A percentile compares a stretch with the other conserved stretches of the same genome.
Evolutionary conservation across 306 rosid species (phyloP).

Genomic region (Parietaria judaica): DNA sequence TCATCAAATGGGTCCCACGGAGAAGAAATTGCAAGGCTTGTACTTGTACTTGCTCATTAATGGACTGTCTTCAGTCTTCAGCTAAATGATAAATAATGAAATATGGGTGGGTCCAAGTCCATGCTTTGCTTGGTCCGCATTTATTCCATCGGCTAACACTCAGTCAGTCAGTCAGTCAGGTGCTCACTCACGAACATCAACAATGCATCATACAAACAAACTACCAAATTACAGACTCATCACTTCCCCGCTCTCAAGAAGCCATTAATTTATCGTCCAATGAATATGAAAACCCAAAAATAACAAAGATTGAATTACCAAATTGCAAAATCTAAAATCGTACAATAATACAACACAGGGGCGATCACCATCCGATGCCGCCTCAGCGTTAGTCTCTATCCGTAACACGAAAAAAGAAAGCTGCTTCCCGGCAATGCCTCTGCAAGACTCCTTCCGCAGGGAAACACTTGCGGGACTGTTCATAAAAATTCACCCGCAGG

Average conservation of each 20-base stretch:
- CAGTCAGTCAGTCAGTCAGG: too few species aligned
- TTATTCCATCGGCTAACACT: too few species aligned
- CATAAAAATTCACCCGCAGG: conserved; percentile 30
- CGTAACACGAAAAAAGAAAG: conserved; percentile 17
- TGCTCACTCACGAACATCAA: too few species aligned
- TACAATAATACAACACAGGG: conserved; percentile 35
- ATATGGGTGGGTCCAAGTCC: too few species aligned
- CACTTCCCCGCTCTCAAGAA: conserved; percentile 23
- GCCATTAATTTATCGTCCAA: conserved; percentile 40
- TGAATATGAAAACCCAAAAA: conserved; percentile 43
- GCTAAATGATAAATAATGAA: too few species aligned
- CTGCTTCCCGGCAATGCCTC: conserved; percentile 15
- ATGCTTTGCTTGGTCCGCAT: too few species aligned
- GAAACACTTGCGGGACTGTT: conserved; percentile 32
- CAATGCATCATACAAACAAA: too few species aligned
- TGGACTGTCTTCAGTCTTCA: too few species aligned
- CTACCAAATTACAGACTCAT: too few species aligned
- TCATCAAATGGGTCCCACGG: conserved; percentile 33
- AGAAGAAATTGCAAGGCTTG: too few species aligned
- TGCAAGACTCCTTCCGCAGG: conserved; percentile 21
- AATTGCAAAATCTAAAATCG: conserved; percentile 31
- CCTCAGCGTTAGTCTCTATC: conserved; percentile 24
- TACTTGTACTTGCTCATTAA: too few species aligned
- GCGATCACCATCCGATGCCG: conserved; percentile 25
- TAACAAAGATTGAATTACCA: conserved; percentile 15